Conservation (phyloP, 805 yeast genomes). For the Schwanniomyces sp. region DNA sequence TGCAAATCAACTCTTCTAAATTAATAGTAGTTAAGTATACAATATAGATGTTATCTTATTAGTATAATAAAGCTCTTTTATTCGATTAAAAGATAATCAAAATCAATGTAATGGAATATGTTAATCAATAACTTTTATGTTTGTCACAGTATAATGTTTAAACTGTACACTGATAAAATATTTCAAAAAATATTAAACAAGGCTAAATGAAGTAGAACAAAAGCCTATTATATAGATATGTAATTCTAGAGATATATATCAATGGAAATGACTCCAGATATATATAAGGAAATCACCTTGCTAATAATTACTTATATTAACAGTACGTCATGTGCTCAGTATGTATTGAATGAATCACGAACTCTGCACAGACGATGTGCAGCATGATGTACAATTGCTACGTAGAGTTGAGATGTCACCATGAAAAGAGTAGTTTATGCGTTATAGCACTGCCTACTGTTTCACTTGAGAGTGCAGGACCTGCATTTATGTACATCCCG, state of each 20-base stretch:
- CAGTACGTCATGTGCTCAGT: slow-evolving; percentile 1
- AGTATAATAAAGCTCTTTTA: background rate
- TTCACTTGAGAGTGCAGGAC: background rate
- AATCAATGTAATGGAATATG: background rate
- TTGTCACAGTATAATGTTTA: background rate
- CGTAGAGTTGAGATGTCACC: background rate
- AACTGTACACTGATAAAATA: background rate
- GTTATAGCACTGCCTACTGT: background rate
- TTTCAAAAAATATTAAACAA: background rate
- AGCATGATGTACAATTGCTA: background rate
- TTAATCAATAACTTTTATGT: background rate
- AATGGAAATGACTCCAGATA: background rate
- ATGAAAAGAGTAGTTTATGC: background rate
- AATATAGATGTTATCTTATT: background rate
- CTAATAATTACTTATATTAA: slow-evolving; percentile 1
- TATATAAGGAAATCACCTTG: background rate
- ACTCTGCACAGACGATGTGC: background rate
- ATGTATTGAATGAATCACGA: background rate
- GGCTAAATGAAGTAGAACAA: background rate
- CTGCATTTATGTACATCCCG: background rate
- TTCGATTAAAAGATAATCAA: background rate
- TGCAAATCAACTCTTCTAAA: background rate
- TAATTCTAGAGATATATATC: background rate
- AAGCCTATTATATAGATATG: background rate
- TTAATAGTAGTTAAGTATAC: background rate